Evolutionary conservation across 2,329 filamentous ascomycete species (phyloP), one percentile per base, ranked within the genome.

Genomic region (Clarireedia homoeocarpa): DNA sequence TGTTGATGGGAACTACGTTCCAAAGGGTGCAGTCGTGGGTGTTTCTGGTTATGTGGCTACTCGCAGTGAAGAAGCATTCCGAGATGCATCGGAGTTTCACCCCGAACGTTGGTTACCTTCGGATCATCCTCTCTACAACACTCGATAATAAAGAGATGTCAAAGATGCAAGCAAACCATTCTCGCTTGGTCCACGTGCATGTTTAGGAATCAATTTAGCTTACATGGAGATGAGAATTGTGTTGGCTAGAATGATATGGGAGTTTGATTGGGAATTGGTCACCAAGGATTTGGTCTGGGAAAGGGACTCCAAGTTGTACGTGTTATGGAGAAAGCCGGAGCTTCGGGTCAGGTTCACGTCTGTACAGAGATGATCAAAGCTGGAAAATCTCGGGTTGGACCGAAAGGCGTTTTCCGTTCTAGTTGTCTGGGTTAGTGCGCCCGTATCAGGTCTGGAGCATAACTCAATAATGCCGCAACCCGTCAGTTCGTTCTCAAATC

Each of bases 201-300:
- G 44, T 15, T 14, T 57, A 20, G 55, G 50, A 6, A 34, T 53
- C 17, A 53, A 48, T 27, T n/a, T 57, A 9, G 55, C 44, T 6
- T 57, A 53, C 5, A 48, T 53, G 49, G 55, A 53, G n/a, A 48
- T 53, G 44, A 20, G 55, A 9, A 15, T 57, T 0, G 36, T 57
- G 17, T 26, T 57, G 30, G 50, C 55, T 7, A 56, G 36, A 12
- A 42, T 56, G 17, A 10, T 26, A 9, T 51, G 48, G 30, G 49
- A 47, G 12, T 56, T 56, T 20, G 54, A 56, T 14, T 52, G 48
- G 49, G 27, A 44, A n/a, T 46, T 55, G 23, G 20, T 49, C 5
- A 51, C 9, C 10, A 38, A 2, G 40, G 53, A 55, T 5, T 27
- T 55, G 30, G 20, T 30, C 17, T 51, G 53, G 53, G 42, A 30